Conservation (phyloP, 495 filamentous ascomycete genomes). For the Penicillium daleae region DNA sequence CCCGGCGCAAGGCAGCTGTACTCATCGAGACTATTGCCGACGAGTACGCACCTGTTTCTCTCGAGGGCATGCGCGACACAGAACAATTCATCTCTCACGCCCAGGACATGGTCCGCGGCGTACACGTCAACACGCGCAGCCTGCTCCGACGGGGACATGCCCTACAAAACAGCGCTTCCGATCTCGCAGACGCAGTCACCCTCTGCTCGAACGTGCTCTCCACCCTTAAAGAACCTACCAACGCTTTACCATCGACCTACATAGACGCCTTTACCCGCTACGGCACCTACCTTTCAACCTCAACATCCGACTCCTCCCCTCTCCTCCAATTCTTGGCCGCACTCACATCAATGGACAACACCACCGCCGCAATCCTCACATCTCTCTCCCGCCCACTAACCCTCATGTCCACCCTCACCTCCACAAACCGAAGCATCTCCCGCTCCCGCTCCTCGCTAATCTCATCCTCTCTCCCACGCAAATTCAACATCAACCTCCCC, state of each 20-base stretch:
- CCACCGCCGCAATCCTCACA: constrained; percentile 75
- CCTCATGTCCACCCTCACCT: constrained; percentile 71
- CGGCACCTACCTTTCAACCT: constrained; percentile 64
- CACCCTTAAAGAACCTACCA: constrained; percentile 49
- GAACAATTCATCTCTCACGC: constrained; percentile 91
- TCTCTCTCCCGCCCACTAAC: constrained; percentile 81
- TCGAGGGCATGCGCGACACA: constrained; percentile 82
- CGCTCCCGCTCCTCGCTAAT: constrained; percentile 71
- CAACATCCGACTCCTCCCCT: constrained; percentile 70
- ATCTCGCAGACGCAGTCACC: constrained; percentile 69
- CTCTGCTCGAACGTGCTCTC: constrained; percentile 60
- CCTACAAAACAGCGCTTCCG: constrained; percentile 47
- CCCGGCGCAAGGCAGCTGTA: constrained; percentile 79
- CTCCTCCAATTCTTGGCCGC: constrained; percentile 71
- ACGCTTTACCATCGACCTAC: constrained; percentile 65
- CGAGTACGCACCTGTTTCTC: constrained; percentile 74
- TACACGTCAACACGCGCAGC: constrained; percentile 79
- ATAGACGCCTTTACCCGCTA: constrained; percentile 73
- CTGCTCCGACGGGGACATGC: constrained; percentile 62
- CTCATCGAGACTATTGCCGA: constrained; percentile 83
- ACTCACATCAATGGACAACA: constrained; percentile 74
- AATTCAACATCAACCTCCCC: constrained; percentile 55
- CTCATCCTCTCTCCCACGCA: constrained; percentile 51
- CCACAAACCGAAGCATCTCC: constrained; percentile 68
- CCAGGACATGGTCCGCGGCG: constrained; percentile 79